A percentile compares a stretch with the other conserved stretches of the same genome.
Conservation (phyloP, 106 monocot genomes). For the Cymbidium sinense region DNA sequence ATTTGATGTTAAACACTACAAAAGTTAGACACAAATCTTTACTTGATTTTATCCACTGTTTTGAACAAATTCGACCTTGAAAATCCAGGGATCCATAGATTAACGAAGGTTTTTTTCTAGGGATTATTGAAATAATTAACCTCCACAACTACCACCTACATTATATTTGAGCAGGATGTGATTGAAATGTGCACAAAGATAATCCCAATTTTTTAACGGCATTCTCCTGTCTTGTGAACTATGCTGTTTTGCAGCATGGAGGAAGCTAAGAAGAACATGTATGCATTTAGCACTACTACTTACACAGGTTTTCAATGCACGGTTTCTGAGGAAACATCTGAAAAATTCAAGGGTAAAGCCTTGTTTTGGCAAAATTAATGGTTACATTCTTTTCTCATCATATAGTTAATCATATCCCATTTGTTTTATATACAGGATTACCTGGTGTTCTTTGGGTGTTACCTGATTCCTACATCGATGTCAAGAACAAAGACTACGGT, state of each 20-base stretch:
- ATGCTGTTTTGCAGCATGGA: constrained; percentile 64
- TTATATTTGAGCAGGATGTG: neutral
- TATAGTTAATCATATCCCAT: neutral
- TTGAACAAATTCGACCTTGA: too few species aligned
- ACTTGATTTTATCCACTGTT: too few species aligned
- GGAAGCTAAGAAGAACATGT: constrained; percentile 99
- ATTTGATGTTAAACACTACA: too few species aligned
- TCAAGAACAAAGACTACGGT: constrained; percentile 97
- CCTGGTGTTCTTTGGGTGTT: constrained; percentile 97
- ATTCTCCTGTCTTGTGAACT: neutral
- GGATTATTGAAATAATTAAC: too few species aligned
- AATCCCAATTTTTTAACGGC: neutral
- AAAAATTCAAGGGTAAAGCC: constrained; percentile 80
- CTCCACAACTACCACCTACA: too few species aligned
- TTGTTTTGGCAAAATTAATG: neutral
- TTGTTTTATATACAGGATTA: constrained; percentile 50
- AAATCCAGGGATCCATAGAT: too few species aligned
- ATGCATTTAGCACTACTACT: constrained; percentile 96
- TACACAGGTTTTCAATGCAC: constrained; percentile 96
- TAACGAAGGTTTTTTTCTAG: too few species aligned
- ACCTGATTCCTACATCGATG: constrained; percentile 97
- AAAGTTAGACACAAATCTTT: too few species aligned
- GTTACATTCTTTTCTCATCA: neutral
- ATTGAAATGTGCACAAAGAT: neutral
- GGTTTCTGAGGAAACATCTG: constrained; percentile 90